These are phyloP conservation scores for Trypanosoma scelopori DNA, from an alignment of 208 protist species.

Conservation along the genomic window DNA sequence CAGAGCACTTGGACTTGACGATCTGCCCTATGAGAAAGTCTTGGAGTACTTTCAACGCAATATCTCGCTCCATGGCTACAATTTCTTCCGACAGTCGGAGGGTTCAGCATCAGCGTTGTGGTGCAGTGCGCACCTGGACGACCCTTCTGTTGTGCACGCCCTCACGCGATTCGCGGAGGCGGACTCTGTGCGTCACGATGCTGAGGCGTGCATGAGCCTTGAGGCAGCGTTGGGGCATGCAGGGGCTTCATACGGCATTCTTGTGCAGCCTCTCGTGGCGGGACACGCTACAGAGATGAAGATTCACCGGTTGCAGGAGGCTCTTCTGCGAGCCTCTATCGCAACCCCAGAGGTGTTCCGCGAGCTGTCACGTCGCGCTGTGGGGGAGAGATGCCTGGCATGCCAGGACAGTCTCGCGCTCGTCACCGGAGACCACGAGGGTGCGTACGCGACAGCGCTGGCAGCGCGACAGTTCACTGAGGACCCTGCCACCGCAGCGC, in stretches of 20 bases:
- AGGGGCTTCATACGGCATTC: conserved; percentile 54
- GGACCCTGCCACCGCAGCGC: conserved; percentile 41
- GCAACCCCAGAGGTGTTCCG: conserved; percentile 10
- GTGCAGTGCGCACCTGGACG: conserved; percentile 35
- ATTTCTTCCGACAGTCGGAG: conserved; percentile 72
- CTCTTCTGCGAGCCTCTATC: conserved; percentile 37
- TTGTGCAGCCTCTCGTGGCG: conserved; percentile 62
- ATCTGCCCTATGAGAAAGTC: conserved; percentile 13
- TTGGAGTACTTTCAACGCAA: conserved; percentile 54
- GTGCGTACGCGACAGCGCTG: conserved; percentile 45
- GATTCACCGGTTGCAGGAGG: conserved; percentile 42
- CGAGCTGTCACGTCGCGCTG: conserved; percentile 16
- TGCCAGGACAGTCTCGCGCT: conserved; percentile 68
- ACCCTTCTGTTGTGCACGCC: conserved; percentile 1
- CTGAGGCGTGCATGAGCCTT: neutral
- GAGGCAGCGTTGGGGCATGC: neutral
- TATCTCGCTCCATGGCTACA: conserved; percentile 73
- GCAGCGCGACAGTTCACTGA: conserved; percentile 55
- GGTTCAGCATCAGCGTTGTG: conserved; percentile 49
- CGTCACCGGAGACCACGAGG: conserved; percentile 71
- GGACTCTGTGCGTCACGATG: neutral
- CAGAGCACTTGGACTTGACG: conserved; percentile 1
- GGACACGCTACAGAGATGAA: conserved; percentile 36
- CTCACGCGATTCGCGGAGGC: neutral
- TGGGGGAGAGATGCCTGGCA: conserved; percentile 22